phyloP scores from a whole-genome alignment of 495 filamentous ascomycete genomes.

The Margaritispora aquatica region DNA sequence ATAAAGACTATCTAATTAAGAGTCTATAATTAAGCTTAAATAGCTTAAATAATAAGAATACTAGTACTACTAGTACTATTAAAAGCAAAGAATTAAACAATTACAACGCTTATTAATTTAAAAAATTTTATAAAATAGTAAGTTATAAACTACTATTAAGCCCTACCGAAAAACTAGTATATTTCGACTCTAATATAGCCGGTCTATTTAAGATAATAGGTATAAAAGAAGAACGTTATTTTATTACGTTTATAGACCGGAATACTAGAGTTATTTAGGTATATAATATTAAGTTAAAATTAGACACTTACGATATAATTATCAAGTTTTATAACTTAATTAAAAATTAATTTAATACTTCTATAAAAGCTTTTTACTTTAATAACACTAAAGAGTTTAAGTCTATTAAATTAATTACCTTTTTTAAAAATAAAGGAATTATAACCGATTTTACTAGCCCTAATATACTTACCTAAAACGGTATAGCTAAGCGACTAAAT shows the following conservation, averaged over 20 bases:
- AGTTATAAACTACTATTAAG: conserved; percentile 7
- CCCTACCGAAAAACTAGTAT: not conserved
- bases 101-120: not conserved
- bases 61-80: not conserved
- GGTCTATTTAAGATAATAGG: conserved; percentile 6
- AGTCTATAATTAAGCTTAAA: not conserved
- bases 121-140: conserved; percentile 1
- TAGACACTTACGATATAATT: not conserved
- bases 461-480: not conserved
- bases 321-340: conserved; percentile 1
- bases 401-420: not conserved
- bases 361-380: conserved; percentile 1
- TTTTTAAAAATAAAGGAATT: conserved; percentile 4
- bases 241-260: conserved; percentile 1
- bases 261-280: conserved; percentile 4
- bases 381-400: conserved; percentile 11
- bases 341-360: conserved; percentile 6
- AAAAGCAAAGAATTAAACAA: conserved; percentile 2
- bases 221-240: conserved; percentile 4
- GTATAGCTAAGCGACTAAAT: conserved; percentile 7
- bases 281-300: conserved; percentile 9
- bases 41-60: too few relatives aligned
- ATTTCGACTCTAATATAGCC: conserved; percentile 5
- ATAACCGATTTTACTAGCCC: not conserved
- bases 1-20: conserved; percentile 12